These are phyloP conservation scores for Picea mariana DNA, from an alignment of 83 land plant genomes.

Conservation along the genomic window DNA sequence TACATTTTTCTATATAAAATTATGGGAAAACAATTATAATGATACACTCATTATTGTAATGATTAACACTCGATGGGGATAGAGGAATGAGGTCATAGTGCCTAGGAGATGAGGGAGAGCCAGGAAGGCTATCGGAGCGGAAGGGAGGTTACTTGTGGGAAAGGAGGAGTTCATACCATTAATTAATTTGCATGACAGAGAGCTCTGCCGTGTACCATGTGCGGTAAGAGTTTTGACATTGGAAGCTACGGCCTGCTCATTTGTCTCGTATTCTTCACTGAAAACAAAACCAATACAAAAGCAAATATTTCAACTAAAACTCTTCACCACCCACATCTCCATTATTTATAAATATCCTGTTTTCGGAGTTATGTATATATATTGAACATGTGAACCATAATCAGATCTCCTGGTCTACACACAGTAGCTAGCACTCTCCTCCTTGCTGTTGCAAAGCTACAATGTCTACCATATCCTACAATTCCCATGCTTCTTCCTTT, in stretches of 20 bases:
- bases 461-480: slow-evolving; percentile 15
- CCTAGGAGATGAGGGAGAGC: slow-evolving; percentile 5
- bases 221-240: slow-evolving; percentile 4
- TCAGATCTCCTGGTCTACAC: neutral
- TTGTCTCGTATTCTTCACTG: slow-evolving; percentile 5
- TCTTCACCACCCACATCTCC: neutral
- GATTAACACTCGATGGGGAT: too few relatives aligned
- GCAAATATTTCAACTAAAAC: neutral
- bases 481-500: neutral
- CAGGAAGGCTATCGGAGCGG: neutral
- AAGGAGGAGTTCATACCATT: neutral
- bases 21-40: too few relatives aligned
- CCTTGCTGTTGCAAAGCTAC: neutral
- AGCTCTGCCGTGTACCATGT: neutral
- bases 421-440: neutral
- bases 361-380: neutral
- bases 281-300: neutral
- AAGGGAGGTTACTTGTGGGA: slow-evolving; percentile 6
- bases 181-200: slow-evolving; percentile 10
- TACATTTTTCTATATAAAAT: too few relatives aligned
- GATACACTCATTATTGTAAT: too few relatives aligned
- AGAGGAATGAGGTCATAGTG: too few relatives aligned
- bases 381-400: neutral
- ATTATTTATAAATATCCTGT: neutral
- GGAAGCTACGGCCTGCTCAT: neutral